These are phyloP conservation scores for Dissophora globulifera DNA, from an alignment of 192 early-diverging fungal genomes.

Conservation along the genomic window DNA sequence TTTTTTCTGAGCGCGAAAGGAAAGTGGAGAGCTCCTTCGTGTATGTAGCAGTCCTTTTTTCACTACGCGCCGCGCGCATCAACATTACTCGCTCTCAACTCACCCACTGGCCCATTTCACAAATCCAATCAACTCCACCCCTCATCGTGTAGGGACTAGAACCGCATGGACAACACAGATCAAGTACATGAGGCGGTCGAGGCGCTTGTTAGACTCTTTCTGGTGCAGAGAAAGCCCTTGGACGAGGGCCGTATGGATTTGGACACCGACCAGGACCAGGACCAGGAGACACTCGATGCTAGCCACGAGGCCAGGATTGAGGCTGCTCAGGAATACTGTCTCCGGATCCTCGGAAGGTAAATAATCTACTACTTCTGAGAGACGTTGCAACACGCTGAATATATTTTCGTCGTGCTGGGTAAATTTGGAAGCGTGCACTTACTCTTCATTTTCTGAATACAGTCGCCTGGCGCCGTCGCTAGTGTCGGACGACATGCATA, in stretches of 20 bases:
- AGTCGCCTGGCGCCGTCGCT: conserved; percentile 68
- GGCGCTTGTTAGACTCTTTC: conserved; percentile 23
- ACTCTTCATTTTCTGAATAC: too few relatives aligned
- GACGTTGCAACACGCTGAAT: too few relatives aligned
- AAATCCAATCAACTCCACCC: too few relatives aligned
- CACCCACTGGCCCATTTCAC: too few relatives aligned
- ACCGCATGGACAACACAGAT: conserved; percentile 37
- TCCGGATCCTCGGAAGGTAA: conserved; percentile 49
- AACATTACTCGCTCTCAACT: too few relatives aligned
- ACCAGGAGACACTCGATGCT: background rate
- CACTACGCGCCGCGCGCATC: too few relatives aligned
- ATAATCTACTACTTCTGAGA: too few relatives aligned
- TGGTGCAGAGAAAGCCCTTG: conserved; percentile 11
- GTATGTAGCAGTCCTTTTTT: too few relatives aligned
- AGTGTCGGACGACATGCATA: conserved; percentile 63
- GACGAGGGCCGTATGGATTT: conserved; percentile 4
- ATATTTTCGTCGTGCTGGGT: background rate
- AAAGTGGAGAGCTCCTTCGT: too few relatives aligned
- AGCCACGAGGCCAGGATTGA: conserved; percentile 19
- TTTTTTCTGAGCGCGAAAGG: too few relatives aligned
- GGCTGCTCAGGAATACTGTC: conserved; percentile 41
- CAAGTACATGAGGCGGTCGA: conserved; percentile 32
- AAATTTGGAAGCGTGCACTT: too few relatives aligned
- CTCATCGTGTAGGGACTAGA: too few relatives aligned
- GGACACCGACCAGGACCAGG: conserved; percentile 15